Evolutionary conservation across 2,329 filamentous ascomycete genomes (phyloP), one percentile per base, ranked within the genome.

Genomic region (Apiospora aurea): DNA sequence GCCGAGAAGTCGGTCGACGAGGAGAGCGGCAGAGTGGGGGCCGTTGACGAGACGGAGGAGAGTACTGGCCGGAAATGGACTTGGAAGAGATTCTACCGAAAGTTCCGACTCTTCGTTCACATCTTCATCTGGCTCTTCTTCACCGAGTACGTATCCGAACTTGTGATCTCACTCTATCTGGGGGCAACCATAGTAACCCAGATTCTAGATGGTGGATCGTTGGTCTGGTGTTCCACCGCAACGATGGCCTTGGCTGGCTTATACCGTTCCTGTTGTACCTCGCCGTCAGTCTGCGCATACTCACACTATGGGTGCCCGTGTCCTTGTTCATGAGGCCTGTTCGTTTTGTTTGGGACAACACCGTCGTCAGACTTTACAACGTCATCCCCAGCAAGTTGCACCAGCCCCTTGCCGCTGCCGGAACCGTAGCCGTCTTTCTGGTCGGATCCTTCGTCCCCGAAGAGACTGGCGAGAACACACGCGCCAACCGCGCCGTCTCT

Each of bases 241-340:
- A 92, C 72, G 90, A 94, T 78, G 87, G 86, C 77, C 87, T 88
- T 82, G 94, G 94, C 78, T 97, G 94, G 94, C 82, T 97, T 71
- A 89, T 95, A 69, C 94, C 95, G 0, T 96, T 97, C 82, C 86
- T 97, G 69, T 80, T 97, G 67, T 97, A 92, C 86, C 88, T 97
- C 66, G 87, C 85, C 75, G 91, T 97, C 76, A 90, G 89, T 14
- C 84, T 96, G 69, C 92, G 95, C 46, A 81, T 97, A 68, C 75
- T 97, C 79, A 93, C 92, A 80, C 89, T 93, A 82, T 91, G 94
- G 79, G 83, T 96, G 2, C 91, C 93, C 0, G 89, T 91, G 76
- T 87, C 88, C 53, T 84, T 92, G 75, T 82, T 95, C 75, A 91
- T 90, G 73, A 87, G 84, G 73, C 92, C 93, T 2, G 89, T 94